Evolutionary conservation across 2,329 filamentous ascomycete species (phyloP).

Genomic region (Claviceps sp.): DNA sequence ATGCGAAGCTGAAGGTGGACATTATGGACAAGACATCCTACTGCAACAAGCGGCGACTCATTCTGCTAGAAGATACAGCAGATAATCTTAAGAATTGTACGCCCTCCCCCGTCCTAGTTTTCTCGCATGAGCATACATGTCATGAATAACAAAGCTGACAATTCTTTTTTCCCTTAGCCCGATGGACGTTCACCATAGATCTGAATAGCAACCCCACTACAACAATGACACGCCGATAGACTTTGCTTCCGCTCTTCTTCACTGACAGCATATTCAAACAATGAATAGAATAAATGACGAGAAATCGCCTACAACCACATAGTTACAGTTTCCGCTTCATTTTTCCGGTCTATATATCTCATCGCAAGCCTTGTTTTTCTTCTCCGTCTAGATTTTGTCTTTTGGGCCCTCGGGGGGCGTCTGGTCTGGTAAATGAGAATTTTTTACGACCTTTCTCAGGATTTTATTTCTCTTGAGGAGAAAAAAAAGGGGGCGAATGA

Average conservation of each 20-base stretch:
- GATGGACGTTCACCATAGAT: conserved; percentile 27
- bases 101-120: not conserved
- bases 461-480: no score
- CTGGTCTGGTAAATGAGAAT: no score
- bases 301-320: not conserved
- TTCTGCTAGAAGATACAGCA: conserved; percentile 82
- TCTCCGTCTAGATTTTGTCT: not conserved
- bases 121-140: not conserved
- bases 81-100: conserved; percentile 79
- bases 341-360: not conserved
- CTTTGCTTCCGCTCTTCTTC: not conserved
- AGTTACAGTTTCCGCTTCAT: not conserved
- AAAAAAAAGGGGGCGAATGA: no score
- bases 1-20: conserved; percentile 86
- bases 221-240: conserved; percentile 4
- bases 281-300: not conserved
- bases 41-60: conserved; percentile 83
- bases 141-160: not conserved
- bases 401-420: no score
- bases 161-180: conserved; percentile 17
- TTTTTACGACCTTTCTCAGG: no score
- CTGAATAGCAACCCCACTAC: not conserved
- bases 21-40: conserved; percentile 99
- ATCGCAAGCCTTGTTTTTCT: not conserved
- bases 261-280: no score